Conservation (phyloP, 805 yeast genomes). For the Candida ficus region DNA sequence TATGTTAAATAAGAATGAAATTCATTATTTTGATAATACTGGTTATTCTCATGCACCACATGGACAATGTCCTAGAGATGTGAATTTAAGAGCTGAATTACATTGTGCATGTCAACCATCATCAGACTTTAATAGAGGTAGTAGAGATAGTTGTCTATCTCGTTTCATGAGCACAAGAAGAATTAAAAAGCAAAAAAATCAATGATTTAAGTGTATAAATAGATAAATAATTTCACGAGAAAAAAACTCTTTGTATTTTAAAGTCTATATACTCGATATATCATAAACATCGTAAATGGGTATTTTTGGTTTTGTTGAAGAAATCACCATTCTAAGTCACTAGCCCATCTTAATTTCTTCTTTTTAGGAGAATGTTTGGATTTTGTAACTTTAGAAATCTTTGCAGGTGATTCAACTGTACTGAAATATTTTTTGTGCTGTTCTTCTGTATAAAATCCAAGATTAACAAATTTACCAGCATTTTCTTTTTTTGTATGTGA, state of each 20-base stretch:
- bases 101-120: slow-evolving; percentile 47
- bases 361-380: slow-evolving; percentile 1
- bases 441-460: slow-evolving; percentile 22
- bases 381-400: slow-evolving; percentile 7
- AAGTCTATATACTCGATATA: not conserved
- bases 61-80: slow-evolving; percentile 51
- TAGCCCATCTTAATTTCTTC: slow-evolving; percentile 21
- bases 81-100: slow-evolving; percentile 38
- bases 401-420: slow-evolving; percentile 11
- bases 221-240: too few species aligned
- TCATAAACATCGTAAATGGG: not conserved
- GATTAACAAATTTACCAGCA: not conserved
- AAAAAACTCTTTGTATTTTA: too few species aligned
- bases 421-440: slow-evolving; percentile 14
- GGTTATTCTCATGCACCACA: slow-evolving; percentile 67
- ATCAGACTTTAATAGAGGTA: slow-evolving; percentile 23
- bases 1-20: slow-evolving; percentile 47
- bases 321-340: slow-evolving; percentile 22
- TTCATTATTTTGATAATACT: slow-evolving; percentile 69
- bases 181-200: not conserved
- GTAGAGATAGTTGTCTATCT: slow-evolving; percentile 21
- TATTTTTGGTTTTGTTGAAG: too few species aligned
- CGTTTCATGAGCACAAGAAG: slow-evolving; percentile 10
- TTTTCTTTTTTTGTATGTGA: not conserved
- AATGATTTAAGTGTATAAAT: too few species aligned